phyloP scores from a whole-genome alignment of 2,329 filamentous ascomycete species.

The Ceratocystis lukuohia region DNA sequence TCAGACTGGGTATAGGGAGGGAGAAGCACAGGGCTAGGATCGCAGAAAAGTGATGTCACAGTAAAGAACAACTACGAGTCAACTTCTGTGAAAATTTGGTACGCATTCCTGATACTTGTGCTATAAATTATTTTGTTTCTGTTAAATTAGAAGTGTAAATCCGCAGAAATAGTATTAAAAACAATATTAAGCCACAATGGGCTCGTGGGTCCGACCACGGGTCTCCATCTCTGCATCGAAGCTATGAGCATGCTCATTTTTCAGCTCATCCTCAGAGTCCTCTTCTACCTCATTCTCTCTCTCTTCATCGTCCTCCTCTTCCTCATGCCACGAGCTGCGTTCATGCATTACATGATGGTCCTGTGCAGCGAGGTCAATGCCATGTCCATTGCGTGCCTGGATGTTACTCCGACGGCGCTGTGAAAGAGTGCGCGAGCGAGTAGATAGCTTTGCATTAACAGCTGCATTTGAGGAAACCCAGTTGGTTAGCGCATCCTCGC shows the following conservation, averaged over 20 bases:
- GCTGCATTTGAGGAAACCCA: constrained; percentile 88
- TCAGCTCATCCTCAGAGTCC: constrained; percentile 44
- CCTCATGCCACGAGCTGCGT: constrained; percentile 67
- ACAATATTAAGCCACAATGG: constrained; percentile 26
- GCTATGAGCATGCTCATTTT: constrained; percentile 39
- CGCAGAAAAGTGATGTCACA: no score
- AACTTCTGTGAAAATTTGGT: no score
- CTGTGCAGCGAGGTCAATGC: constrained; percentile 70
- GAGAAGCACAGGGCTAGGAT: background rate
- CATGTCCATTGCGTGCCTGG: constrained; percentile 49
- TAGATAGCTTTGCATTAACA: constrained; percentile 75
- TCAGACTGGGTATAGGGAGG: background rate
- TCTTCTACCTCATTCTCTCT: constrained; percentile 30
- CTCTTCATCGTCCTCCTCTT: constrained; percentile 49
- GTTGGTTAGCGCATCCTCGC: constrained; percentile 91
- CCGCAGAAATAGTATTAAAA: background rate
- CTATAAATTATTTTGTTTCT: no score
- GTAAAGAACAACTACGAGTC: no score
- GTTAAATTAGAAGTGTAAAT: no score
- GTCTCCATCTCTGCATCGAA: constrained; percentile 42
- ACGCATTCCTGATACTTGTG: no score
- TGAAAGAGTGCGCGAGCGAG: constrained; percentile 73
- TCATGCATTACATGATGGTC: constrained; percentile 60
- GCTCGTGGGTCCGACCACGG: constrained; percentile 42
- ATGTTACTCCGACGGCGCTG: constrained; percentile 68